Base-by-base conservation (phyloP, 2,329 filamentous ascomycete species). In the Beauveria sp. region DNA sequence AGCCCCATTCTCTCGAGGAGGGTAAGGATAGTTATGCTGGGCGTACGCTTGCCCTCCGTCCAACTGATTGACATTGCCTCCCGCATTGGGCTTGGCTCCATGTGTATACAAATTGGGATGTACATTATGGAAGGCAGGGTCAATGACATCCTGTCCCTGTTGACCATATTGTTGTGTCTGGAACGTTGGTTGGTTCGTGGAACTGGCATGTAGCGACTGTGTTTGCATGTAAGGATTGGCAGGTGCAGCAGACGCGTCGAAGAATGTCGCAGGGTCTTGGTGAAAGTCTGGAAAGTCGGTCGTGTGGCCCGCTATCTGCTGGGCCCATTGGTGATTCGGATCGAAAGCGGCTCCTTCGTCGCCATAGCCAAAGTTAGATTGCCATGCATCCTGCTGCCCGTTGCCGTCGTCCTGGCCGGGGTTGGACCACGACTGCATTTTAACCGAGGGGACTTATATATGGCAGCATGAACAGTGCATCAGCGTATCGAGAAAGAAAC, bases 391-490 rank as follows among this genome's bases (percentile, higher is more conserved):
- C 59, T 71, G 70, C 60, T 71, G 70, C 60, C 70, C 73, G 62
- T 74, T 72, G 57, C 71, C 66, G 66, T 73, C 75, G 59, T 70
- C 73, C 66, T 76, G 74, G 67, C 72, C 69, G 62, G 70, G 66
- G 61, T 69, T 70, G 46, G 73, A 65, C 75, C 75, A 77, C 63
- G 75, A 74, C 72, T 77, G 75, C 75, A 77, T 77, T 64, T 69
- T 71, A 69, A 63, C 52, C 31, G 26, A 42, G 51, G 62, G 65
- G 64, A 65, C 65, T 62, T 62, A 62, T 56, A 20, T 22, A 40
- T 16, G 34, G 14, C 53, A 51, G 52, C 48, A 62, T 58, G 34
- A 45, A 48, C 54, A 54, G 26, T 40, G 48, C 54, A 62, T 59
- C 42, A 43, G 49, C 20, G 49, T 6, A 43, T 50, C 31, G 40